phyloP scores from a whole-genome alignment of 1,284 basidiomycete species.

The Cystobasidium pallidum region DNA sequence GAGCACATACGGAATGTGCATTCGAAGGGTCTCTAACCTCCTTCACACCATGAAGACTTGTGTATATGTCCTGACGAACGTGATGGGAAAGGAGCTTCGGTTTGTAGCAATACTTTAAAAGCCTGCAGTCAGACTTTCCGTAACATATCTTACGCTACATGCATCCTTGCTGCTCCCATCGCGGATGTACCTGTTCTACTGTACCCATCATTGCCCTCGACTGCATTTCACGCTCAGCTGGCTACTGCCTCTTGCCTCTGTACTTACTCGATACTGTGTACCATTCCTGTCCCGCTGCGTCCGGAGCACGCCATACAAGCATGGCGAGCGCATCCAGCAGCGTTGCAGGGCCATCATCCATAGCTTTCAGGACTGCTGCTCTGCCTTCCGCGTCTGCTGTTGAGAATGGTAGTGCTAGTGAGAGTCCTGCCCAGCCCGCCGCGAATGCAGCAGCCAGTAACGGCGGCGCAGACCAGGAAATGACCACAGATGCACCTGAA shows the following conservation, averaged over 20 bases:
- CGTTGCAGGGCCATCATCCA: slow-evolving; percentile 11
- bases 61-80: not conserved
- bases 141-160: too few species aligned
- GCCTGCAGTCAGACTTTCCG: too few species aligned
- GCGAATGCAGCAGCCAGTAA: not conserved
- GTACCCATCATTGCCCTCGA: too few species aligned
- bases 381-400: not conserved
- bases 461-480: not conserved
- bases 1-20: not conserved
- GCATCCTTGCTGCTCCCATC: not conserved
- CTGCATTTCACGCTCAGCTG: not conserved
- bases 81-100: not conserved
- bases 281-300: not conserved
- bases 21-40: not conserved
- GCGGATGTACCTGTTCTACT: not conserved
- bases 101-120: not conserved
- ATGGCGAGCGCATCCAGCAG: slow-evolving; percentile 11
- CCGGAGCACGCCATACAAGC: not conserved
- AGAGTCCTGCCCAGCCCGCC: not conserved
- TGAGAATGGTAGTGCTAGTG: slow-evolving; percentile 10
- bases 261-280: slow-evolving; percentile 8
- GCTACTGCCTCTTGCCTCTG: slow-evolving; percentile 14
- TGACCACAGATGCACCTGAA: not conserved
- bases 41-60: not conserved
- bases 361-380: not conserved